phyloP scores from a whole-genome alignment of 495 filamentous ascomycete species.

The Penicillium cinerascens region DNA sequence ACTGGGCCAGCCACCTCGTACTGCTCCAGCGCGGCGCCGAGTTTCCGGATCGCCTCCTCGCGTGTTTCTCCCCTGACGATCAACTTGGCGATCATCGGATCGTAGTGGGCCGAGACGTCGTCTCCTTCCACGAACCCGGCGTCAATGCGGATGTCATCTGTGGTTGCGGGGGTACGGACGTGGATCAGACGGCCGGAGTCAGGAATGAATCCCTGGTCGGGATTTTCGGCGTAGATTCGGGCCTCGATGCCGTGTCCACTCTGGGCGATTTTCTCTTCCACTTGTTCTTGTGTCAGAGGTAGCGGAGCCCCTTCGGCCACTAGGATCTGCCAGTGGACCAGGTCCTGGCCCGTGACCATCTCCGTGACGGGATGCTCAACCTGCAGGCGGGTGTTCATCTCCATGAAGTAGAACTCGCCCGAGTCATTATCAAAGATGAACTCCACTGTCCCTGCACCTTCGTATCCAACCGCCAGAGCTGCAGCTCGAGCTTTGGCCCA shows the following conservation, averaged over 20 bases:
- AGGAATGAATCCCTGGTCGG: conserved; percentile 82
- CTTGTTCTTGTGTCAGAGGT: conserved; percentile 80
- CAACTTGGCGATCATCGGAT: conserved; percentile 98
- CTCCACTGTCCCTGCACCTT: conserved; percentile 95
- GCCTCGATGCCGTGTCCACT: conserved; percentile 90
- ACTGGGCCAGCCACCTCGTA: conserved; percentile 91
- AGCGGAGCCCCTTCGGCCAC: conserved; percentile 83
- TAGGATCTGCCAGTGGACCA: conserved; percentile 95
- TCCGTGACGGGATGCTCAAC: conserved; percentile 98
- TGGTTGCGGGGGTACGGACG: conserved; percentile 66
- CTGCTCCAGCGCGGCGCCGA: conserved; percentile 75
- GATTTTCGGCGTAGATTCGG: conserved; percentile 94
- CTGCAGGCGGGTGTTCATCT: conserved; percentile 97
- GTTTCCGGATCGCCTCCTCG: conserved; percentile 76
- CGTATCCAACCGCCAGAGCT: conserved; percentile 87
- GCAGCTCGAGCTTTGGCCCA: conserved; percentile 93
- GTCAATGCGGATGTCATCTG: conserved; percentile 79
- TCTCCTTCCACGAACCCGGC: conserved; percentile 89
- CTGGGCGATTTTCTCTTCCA: conserved; percentile 70
- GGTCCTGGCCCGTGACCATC: conserved; percentile 90
- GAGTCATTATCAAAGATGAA: conserved; percentile 98
- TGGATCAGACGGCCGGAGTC: conserved; percentile 88
- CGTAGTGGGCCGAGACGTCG: conserved; percentile 91
- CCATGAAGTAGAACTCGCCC: conserved; percentile 97
- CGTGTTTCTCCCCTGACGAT: conserved; percentile 83